Evolutionary conservation across 2,329 filamentous ascomycete species (phyloP).

Genomic region (Aaosphaeria pasadenensis): DNA sequence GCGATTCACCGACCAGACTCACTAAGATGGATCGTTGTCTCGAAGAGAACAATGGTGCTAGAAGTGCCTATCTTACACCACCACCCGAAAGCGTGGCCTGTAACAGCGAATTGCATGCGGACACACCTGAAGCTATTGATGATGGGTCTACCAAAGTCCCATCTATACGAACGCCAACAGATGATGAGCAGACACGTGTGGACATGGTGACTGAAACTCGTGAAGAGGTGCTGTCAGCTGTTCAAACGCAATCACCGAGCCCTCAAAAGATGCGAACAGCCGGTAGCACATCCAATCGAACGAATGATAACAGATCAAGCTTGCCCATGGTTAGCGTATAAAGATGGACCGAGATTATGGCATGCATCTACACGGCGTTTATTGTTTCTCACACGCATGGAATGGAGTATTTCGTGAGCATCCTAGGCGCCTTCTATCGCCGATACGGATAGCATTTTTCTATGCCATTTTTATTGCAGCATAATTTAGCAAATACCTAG

Average conservation of each 20-base stretch:
- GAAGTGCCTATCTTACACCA: conserved; percentile 8
- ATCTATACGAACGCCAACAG: conserved; percentile 21
- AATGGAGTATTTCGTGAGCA: no score
- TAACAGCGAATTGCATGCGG: background rate
- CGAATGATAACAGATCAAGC: background rate
- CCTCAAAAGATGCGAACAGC: conserved; percentile 7
- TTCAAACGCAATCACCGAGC: background rate
- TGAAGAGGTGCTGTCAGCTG: background rate
- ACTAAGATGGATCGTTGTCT: background rate
- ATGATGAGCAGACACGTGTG: conserved; percentile 12
- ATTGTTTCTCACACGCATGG: no score
- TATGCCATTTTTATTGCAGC: no score
- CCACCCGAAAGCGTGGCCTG: conserved; percentile 2
- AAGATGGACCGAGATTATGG: background rate
- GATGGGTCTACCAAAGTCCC: conserved; percentile 19
- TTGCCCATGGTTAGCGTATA: conserved; percentile 2
- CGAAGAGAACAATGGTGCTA: background rate
- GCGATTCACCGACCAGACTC: conserved; percentile 1
- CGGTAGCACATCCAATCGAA: background rate
- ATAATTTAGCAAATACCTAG: no score
- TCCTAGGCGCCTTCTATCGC: no score
- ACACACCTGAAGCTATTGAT: background rate
- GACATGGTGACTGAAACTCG: background rate
- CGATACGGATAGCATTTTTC: no score
- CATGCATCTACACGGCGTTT: background rate